Conservation (phyloP, 2,329 filamentous ascomycete genomes). For the Aspergillus niger region DNA sequence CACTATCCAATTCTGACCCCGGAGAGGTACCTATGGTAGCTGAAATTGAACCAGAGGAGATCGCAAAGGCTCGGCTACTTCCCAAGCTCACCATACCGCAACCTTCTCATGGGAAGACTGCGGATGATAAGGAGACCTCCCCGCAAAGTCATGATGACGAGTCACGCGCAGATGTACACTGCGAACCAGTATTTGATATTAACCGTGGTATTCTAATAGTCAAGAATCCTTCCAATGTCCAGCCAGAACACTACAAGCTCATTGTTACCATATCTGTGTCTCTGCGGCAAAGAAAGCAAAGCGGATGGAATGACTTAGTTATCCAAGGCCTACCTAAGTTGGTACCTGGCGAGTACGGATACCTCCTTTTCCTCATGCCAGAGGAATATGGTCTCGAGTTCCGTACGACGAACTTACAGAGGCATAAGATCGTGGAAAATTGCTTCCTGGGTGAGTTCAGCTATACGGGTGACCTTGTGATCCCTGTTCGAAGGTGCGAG, state of each 20-base stretch:
- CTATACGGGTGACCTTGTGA: slow-evolving; percentile 23
- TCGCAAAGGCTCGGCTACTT: background rate
- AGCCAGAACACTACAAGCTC: slow-evolving; percentile 24
- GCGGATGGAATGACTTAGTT: slow-evolving; percentile 31
- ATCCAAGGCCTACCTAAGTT: slow-evolving; percentile 34
- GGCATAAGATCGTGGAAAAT: slow-evolving; percentile 29
- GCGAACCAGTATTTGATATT: slow-evolving; percentile 20
- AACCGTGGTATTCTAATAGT: slow-evolving; percentile 24
- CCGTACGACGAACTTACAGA: slow-evolving; percentile 29
- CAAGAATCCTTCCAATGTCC: slow-evolving; percentile 15
- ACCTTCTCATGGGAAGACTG: background rate
- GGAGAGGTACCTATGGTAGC: no score
- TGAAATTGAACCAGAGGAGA: background rate
- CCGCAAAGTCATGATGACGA: background rate
- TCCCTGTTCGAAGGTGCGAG: slow-evolving; percentile 32
- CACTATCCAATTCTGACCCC: background rate
- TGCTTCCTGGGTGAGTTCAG: slow-evolving; percentile 36
- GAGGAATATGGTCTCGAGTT: slow-evolving; percentile 31
- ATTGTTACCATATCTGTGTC: slow-evolving; percentile 21
- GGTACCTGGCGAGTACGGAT: slow-evolving; percentile 26
- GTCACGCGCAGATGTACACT: background rate
- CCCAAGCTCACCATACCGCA: background rate
- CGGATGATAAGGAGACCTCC: background rate
- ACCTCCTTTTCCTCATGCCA: slow-evolving; percentile 33
- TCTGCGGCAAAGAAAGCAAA: slow-evolving; percentile 20